These are phyloP conservation scores for Mucor circinelloides DNA, from an alignment of 371 early-diverging fungal genomes.

Conservation along the genomic window DNA sequence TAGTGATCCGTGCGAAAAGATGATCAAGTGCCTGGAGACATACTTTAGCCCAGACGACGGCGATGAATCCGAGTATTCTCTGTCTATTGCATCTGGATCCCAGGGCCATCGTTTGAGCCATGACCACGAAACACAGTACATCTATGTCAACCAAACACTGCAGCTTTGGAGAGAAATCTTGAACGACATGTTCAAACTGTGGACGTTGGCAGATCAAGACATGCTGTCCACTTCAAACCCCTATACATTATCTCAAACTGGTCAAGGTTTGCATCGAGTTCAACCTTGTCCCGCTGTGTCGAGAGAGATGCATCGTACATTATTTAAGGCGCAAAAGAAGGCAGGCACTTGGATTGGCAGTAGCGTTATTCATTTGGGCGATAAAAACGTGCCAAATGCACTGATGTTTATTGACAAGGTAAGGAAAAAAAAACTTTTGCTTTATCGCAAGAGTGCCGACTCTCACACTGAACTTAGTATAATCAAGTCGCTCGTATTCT, in stretches of 20 bases:
- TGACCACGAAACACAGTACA: conserved; percentile 89
- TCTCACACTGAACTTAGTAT: too few species aligned
- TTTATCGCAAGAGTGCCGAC: too few species aligned
- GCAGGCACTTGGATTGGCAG: conserved; percentile 94
- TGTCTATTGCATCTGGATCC: conserved; percentile 83
- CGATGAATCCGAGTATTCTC: conserved; percentile 62
- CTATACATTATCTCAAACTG: conserved; percentile 92
- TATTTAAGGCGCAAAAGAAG: conserved; percentile 85
- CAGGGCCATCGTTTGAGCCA: conserved; percentile 92
- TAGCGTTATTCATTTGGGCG: conserved; percentile 94
- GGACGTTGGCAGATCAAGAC: conserved; percentile 90
- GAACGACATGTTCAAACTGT: conserved; percentile 96
- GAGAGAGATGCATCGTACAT: conserved; percentile 85
- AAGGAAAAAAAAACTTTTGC: too few species aligned
- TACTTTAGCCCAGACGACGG: conserved; percentile 65
- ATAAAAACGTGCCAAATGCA: conserved; percentile 91
- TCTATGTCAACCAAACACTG: conserved; percentile 93
- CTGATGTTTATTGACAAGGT: conserved; percentile 95
- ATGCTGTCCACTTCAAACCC: conserved; percentile 69
- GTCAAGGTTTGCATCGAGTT: conserved; percentile 93
- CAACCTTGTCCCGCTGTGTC: conserved; percentile 84
- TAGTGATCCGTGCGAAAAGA: conserved; percentile 94
- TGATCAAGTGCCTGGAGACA: conserved; percentile 76
- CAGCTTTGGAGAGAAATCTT: conserved; percentile 94
- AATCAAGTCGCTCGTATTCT: conserved; percentile 95